Base-by-base conservation (phyloP, 345 rosid genomes). In the Eutrema yunnanense region DNA sequence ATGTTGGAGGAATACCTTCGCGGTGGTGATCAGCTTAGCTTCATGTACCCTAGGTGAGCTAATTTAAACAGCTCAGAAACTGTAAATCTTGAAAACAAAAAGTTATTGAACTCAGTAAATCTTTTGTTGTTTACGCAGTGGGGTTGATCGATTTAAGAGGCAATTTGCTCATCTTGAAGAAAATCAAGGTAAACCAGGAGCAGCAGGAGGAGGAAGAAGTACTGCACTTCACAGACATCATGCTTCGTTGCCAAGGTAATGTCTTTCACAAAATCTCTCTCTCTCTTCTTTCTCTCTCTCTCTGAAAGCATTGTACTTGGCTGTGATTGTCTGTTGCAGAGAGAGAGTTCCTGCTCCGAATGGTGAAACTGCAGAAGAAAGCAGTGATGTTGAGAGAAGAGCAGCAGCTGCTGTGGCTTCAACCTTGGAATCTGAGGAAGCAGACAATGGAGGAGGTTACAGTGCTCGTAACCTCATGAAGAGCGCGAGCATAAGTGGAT, bases 161-260 rank as follows among this genome's bases (percentile, higher is more conserved):
- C 99, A 95, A 62, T 95, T 95, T 82, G 99, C 99, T 3, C 96
- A 95, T 78, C 89, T 95, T 67, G 99, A 95, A 85, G 99, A 95
- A 75, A 88, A 84, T 71, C 78, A 79, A 73, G 89, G 92, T 73
- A 82, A 89, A 83, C 93, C 90, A 40, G 97, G 87, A 84, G 77
- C 70, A 73, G 65, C 44, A 2, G 79, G 57, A 58, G 79, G 62
- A 58, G 98, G 87, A 82, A 85, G 81, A 78, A 80, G 67, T 65
- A 77, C 55, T 49, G 70, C 78, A 30, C 88, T 95, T 57, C 98
- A 83, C 41, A 84, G 97, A 70, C 97, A 90, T 58, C 96, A 95
- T 78, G 99, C 93, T 72, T 95, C 99, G 37, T 83, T 95, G 83
- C 99, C 99, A 48, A 81, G 97, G 99, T 92, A 51, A 46, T 9